phyloP scores from a whole-genome alignment of 768 basidiomycete species.

The Rhodotorula taiwanensis region DNA sequence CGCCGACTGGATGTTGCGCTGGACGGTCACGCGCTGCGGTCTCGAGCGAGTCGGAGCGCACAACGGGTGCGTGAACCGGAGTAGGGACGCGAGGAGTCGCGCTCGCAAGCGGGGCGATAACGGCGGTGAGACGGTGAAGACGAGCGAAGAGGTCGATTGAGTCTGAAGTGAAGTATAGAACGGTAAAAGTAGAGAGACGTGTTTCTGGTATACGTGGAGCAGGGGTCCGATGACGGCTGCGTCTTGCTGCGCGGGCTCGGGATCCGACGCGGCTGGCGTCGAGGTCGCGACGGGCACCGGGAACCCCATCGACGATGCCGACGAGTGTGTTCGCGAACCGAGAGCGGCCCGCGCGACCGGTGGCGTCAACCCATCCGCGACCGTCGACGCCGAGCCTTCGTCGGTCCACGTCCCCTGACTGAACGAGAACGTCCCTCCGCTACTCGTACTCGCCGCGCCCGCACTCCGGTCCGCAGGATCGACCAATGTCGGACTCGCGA shows the following conservation, averaged over 20 bases:
- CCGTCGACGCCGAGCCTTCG: too few relatives aligned
- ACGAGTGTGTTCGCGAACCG: not conserved
- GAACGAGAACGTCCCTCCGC: too few relatives aligned
- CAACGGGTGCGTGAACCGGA: constrained; percentile 59
- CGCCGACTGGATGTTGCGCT: constrained; percentile 62
- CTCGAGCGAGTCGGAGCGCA: constrained; percentile 68
- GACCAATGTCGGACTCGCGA: too few relatives aligned
- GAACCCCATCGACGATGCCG: too few relatives aligned
- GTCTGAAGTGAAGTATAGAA: constrained; percentile 49
- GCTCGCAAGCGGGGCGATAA: constrained; percentile 46
- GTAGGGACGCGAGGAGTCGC: constrained; percentile 63
- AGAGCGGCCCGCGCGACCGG: too few relatives aligned
- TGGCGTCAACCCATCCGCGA: too few relatives aligned
- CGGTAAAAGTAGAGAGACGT: constrained; percentile 46
- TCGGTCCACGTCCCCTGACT: not conserved
- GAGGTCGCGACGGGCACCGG: constrained; percentile 10
- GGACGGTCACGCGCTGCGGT: constrained; percentile 50
- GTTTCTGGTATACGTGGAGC: constrained; percentile 36
- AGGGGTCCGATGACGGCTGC: constrained; percentile 3
- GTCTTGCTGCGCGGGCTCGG: not conserved
- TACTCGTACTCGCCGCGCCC: too few relatives aligned
- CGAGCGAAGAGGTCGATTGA: constrained; percentile 61
- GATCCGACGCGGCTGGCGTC: not conserved
- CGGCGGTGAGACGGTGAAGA: constrained; percentile 53
- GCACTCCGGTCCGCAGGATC: not conserved